Conservation (phyloP, 371 early-diverging fungal species). For the Basidiobolus heterosporus region DNA sequence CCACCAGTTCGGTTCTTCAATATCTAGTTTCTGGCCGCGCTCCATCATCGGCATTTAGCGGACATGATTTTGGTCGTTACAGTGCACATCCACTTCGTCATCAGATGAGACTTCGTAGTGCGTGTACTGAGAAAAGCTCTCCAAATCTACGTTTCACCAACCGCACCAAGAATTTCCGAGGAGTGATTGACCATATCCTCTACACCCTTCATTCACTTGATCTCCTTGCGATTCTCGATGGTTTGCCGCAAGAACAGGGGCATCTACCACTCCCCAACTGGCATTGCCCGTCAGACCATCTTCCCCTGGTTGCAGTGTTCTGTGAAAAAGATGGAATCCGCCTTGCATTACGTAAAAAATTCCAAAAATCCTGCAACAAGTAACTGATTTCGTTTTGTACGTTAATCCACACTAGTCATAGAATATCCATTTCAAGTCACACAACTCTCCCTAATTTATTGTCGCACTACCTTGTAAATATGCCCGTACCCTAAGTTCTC, state of each 20-base stretch:
- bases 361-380: no score
- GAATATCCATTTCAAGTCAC: no score
- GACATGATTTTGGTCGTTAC: constrained; percentile 65
- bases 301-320: background rate
- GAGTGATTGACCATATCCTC: constrained; percentile 92
- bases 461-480: no score
- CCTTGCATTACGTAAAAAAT: no score
- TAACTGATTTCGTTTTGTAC: no score
- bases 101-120: constrained; percentile 46
- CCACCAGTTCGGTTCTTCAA: constrained; percentile 76
- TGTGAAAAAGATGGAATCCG: no score
- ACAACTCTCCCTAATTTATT: no score
- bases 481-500: no score
- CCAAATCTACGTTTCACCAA: constrained; percentile 78
- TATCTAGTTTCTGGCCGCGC: constrained; percentile 43
- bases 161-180: constrained; percentile 73
- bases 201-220: constrained; percentile 27
- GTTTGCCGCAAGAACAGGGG: constrained; percentile 2
- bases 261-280: background rate
- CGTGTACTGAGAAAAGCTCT: constrained; percentile 39
- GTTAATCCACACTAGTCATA: no score
- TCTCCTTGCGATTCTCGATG: constrained; percentile 14
- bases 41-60: constrained; percentile 58
- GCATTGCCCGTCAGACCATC: background rate
- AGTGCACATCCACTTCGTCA: constrained; percentile 63